Percentiles rank a stretch among this genome's conserved stretches.
Conservation (phyloP, 352 stramenopile genomes). For the Thalassiosira exigua region DNA sequence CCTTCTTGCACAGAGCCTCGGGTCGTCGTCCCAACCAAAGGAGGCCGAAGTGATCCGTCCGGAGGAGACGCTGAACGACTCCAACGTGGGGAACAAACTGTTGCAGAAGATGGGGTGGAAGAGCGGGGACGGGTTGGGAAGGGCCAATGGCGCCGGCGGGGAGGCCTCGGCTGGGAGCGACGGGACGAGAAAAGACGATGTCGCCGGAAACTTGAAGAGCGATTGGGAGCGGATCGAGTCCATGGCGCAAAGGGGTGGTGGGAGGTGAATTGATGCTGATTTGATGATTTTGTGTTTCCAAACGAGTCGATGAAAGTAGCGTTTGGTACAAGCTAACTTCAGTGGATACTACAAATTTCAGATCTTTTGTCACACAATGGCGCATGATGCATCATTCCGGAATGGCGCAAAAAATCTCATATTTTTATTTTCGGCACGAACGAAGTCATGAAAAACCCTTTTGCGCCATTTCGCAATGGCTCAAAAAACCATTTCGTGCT, state of each 20-base stretch:
- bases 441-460: no score
- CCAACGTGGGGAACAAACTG: slow-evolving; percentile 76
- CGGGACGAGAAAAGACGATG: slow-evolving; percentile 16
- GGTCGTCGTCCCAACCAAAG: slow-evolving; percentile 11
- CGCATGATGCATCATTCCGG: no score
- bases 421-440: no score
- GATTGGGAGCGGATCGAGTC: slow-evolving; percentile 70
- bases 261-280: background rate
- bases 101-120: slow-evolving; percentile 84
- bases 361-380: no score
- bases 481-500: no score
- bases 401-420: no score
- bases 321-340: no score
- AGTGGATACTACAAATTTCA: no score
- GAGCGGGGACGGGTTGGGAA: slow-evolving; percentile 43
- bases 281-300: no score
- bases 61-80: slow-evolving; percentile 50
- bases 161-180: slow-evolving; percentile 16
- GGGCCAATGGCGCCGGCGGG: slow-evolving; percentile 17
- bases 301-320: no score
- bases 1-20: slow-evolving; percentile 41
- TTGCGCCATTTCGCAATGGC: no score
- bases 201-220: slow-evolving; percentile 45
- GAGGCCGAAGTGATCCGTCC: slow-evolving; percentile 42
- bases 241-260: slow-evolving; percentile 45